A percentile compares a stretch with the other conserved stretches of the same genome.
Conservation (phyloP, 352 stramenopile genomes). For the Thraustochytrium striatum region DNA sequence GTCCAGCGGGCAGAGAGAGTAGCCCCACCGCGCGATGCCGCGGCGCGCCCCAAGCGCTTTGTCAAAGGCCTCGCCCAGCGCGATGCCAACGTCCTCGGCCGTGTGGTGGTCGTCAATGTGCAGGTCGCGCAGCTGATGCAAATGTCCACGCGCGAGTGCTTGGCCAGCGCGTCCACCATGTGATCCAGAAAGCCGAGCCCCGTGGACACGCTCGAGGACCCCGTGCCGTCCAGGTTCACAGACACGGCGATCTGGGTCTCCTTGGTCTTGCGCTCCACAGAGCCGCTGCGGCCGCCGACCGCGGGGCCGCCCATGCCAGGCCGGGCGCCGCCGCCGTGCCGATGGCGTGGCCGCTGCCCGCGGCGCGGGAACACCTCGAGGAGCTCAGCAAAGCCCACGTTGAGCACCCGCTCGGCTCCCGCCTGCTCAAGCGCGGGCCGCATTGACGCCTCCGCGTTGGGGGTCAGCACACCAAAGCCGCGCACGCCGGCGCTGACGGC, state of each 20-base stretch:
- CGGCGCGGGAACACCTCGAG: slow-evolving; percentile 66
- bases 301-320: background rate
- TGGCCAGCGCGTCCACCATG: slow-evolving; percentile 60
- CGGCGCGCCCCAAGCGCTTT: slow-evolving; percentile 76
- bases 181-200: slow-evolving; percentile 83
- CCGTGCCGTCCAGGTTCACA: slow-evolving; percentile 78
- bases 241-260: slow-evolving; percentile 87
- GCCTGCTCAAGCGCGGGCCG: slow-evolving; percentile 60
- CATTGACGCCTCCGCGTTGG: slow-evolving; percentile 55
- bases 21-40: slow-evolving; percentile 81
- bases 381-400: slow-evolving; percentile 69
- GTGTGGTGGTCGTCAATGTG: slow-evolving; percentile 96
- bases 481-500: slow-evolving; percentile 66
- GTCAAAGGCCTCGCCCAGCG: slow-evolving; percentile 84
- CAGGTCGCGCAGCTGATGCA: slow-evolving; percentile 79
- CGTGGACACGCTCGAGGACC: slow-evolving; percentile 72
- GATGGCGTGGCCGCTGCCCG: background rate
- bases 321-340: background rate
- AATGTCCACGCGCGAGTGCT: slow-evolving; percentile 83
- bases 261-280: slow-evolving; percentile 76
- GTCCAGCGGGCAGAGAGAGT: slow-evolving; percentile 77
- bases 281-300: slow-evolving; percentile 55
- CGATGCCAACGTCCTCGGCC: slow-evolving; percentile 87
- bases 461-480: slow-evolving; percentile 74
- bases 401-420: slow-evolving; percentile 65